Evolutionary conservation across 345 rosid genomes (phyloP).

Genomic region (Draba incana): DNA sequence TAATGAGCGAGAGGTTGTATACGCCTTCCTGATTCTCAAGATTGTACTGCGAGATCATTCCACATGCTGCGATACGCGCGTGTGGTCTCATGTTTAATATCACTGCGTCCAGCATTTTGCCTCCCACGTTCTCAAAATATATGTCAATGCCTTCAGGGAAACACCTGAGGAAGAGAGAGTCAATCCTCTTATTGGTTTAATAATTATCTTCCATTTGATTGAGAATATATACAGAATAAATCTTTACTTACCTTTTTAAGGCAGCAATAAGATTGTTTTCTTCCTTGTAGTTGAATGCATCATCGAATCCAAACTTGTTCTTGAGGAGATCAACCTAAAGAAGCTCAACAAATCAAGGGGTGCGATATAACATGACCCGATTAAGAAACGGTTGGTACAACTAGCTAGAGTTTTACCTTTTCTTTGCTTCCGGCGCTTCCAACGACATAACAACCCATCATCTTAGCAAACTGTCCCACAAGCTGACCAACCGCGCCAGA

Average conservation of each 20-base stretch:
- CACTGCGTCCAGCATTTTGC: constrained; percentile 57
- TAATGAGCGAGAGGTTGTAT: constrained; percentile 31
- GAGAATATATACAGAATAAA: neutral
- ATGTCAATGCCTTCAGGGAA: constrained; percentile 52
- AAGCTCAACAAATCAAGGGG: neutral
- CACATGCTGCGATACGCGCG: constrained; percentile 55
- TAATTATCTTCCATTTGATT: neutral
- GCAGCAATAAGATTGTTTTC: constrained; percentile 50
- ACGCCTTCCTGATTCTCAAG: constrained; percentile 45
- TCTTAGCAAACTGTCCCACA: constrained; percentile 38
- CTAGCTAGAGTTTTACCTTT: constrained; percentile 40
- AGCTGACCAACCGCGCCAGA: constrained; percentile 44
- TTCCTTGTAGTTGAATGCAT: constrained; percentile 68
- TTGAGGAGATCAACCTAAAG: constrained; percentile 42
- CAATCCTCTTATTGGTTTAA: neutral
- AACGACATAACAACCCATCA: constrained; percentile 57
- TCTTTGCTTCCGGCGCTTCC: constrained; percentile 62
- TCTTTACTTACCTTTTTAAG: constrained; percentile 46
- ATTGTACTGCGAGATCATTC: constrained; percentile 65
- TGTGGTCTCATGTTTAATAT: constrained; percentile 53
- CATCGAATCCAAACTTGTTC: constrained; percentile 64
- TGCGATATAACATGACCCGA: neutral
- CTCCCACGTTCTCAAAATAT: constrained; percentile 54
- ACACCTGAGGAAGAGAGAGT: constrained; percentile 2
- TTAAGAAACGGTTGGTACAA: neutral